phyloP scores from a whole-genome alignment of 2,329 filamentous ascomycete species.

The Sphaceloma murrayae region DNA sequence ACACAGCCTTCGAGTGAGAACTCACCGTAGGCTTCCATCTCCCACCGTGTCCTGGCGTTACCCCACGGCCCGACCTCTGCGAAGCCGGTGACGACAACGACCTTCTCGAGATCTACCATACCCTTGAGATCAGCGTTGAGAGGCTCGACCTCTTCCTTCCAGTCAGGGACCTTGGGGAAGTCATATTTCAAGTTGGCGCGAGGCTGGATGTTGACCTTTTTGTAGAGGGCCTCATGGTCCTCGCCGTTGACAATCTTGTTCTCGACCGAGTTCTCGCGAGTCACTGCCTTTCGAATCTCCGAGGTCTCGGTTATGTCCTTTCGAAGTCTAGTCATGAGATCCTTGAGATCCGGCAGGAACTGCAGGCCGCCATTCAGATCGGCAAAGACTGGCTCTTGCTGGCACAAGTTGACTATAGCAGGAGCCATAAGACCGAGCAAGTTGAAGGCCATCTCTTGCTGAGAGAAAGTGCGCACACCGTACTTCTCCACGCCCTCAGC shows the following conservation, averaged over 20 bases:
- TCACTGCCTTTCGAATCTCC: constrained; percentile 85
- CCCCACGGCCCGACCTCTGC: constrained; percentile 95
- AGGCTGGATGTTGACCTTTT: constrained; percentile 85
- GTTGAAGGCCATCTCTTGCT: constrained; percentile 99
- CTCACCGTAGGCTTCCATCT: constrained; percentile 95
- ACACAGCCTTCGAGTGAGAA: constrained; percentile 97
- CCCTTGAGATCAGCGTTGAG: constrained; percentile 83
- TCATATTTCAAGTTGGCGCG: constrained; percentile 97
- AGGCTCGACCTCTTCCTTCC: constrained; percentile 82
- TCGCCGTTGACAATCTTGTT: constrained; percentile 96
- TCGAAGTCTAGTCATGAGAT: constrained; percentile 83
- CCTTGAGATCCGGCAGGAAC: constrained; percentile 92
- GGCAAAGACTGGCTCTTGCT: constrained; percentile 89
- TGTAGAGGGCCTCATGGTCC: constrained; percentile 82
- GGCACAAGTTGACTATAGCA: constrained; percentile 87
- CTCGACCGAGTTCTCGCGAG: constrained; percentile 90
- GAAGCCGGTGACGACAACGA: constrained; percentile 95
- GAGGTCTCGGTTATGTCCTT: constrained; percentile 93
- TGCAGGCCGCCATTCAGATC: constrained; percentile 96
- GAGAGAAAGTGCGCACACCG: constrained; percentile 94
- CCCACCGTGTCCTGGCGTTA: constrained; percentile 95
- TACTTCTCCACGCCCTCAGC: constrained; percentile 95
- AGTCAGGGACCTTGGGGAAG: constrained; percentile 82
- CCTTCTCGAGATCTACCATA: constrained; percentile 98
- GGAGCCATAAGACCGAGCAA: constrained; percentile 92